These are phyloP conservation scores for Capsicum pubescens DNA, from an alignment of 257 asterid species.

Conservation along the genomic window DNA sequence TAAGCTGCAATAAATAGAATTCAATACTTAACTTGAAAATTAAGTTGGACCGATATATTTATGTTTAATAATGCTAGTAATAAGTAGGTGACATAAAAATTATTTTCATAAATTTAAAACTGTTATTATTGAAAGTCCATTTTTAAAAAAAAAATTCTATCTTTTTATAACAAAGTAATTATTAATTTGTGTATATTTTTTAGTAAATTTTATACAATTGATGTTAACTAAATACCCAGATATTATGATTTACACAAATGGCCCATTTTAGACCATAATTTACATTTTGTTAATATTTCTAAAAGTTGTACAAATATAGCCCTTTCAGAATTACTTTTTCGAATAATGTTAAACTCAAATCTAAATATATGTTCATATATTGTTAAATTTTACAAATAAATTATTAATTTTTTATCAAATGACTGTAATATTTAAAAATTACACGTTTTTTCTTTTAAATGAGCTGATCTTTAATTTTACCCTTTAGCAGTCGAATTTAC, in stretches of 20 bases:
- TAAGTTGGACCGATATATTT: conserved; percentile 33
- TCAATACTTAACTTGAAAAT: conserved; percentile 26
- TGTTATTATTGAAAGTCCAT: neutral
- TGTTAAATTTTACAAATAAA: no score
- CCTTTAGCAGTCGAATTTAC: neutral
- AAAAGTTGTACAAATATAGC: neutral
- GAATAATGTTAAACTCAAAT: neutral
- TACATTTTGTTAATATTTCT: neutral
- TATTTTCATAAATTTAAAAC: neutral
- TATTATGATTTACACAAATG: neutral
- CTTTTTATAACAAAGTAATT: no score
- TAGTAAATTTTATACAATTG: neutral
- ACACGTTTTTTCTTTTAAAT: neutral
- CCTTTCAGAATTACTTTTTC: neutral
- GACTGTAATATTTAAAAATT: neutral
- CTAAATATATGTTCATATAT: neutral
- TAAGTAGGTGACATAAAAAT: conserved; percentile 26
- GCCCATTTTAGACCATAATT: neutral
- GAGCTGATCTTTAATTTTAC: neutral
- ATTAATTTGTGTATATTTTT: neutral
- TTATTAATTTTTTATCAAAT: neutral
- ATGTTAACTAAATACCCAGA: neutral
- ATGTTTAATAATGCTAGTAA: conserved; percentile 9
- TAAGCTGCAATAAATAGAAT: conserved; percentile 42
- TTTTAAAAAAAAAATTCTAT: neutral